A percentile compares a stretch with the other conserved stretches of the same genome.
These are phyloP conservation scores for Asterophora lycoperdoides DNA, from an alignment of 768 basidiomycete species.

Conservation along the genomic window DNA sequence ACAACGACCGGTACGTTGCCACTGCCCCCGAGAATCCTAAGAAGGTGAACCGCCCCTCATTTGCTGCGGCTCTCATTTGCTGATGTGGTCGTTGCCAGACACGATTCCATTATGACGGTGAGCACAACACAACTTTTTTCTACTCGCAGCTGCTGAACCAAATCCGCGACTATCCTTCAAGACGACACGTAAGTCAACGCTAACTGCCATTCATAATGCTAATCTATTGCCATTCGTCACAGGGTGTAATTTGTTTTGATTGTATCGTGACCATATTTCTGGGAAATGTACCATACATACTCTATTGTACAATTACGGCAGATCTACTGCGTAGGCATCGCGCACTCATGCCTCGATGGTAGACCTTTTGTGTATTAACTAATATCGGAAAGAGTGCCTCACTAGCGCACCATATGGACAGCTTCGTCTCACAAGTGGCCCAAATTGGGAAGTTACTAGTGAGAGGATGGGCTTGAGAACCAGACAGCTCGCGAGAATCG, in stretches of 20 bases:
- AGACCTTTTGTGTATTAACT: not conserved
- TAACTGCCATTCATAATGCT: not conserved
- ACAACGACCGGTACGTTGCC: conserved; percentile 79
- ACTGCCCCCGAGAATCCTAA: conserved; percentile 82
- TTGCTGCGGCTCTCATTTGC: conserved; percentile 4
- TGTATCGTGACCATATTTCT: conserved; percentile 3
- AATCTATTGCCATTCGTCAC: not conserved
- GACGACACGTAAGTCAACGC: conserved; percentile 56
- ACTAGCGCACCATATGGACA: no score
- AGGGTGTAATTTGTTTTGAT: conserved; percentile 9
- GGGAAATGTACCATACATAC: not conserved
- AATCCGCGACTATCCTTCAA: conserved; percentile 23
- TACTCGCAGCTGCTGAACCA: not conserved
- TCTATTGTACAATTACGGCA: not conserved
- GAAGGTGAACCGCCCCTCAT: conserved; percentile 49
- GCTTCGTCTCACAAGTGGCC: no score
- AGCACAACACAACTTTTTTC: conserved; percentile 22
- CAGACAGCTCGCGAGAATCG: no score
- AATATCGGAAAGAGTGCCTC: no score
- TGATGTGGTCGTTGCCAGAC: conserved; percentile 41
- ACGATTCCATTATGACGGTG: conserved; percentile 79
- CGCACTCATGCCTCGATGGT: not conserved
- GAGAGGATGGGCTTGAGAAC: no score
- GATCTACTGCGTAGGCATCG: not conserved
- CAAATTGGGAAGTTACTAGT: no score